Percentiles rank a stretch among this genome's conserved stretches.
phyloP scores from a whole-genome alignment of 371 early-diverging fungal genomes.

The Lichtheimia corymbifera region DNA sequence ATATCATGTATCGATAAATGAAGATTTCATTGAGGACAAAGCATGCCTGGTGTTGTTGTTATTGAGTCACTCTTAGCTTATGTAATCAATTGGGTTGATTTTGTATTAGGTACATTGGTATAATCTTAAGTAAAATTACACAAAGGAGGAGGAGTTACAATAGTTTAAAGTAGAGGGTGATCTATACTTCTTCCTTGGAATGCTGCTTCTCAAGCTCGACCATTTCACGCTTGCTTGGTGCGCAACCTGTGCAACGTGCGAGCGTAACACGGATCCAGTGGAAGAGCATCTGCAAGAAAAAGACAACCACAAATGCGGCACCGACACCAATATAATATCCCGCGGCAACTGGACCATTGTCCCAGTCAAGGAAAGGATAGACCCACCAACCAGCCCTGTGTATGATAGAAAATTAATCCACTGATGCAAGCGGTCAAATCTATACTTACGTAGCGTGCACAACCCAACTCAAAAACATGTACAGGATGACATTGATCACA shows the following conservation, averaged over 20 bases:
- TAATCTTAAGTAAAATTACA: no score
- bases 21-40: not conserved
- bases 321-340: constrained; percentile 47
- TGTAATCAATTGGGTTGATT: no score
- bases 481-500: constrained; percentile 38
- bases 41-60: no score
- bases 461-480: constrained; percentile 55
- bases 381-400: constrained; percentile 42
- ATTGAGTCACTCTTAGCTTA: no score
- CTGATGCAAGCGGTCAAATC: not conserved
- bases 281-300: constrained; percentile 40
- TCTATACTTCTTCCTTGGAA: no score
- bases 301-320: constrained; percentile 35
- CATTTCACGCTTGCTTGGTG: not conserved
- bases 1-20: not conserved
- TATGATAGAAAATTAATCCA: not conserved
- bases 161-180: no score
- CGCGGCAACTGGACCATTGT: constrained; percentile 42
- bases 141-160: no score
- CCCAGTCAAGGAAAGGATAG: constrained; percentile 57
- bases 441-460: constrained; percentile 38
- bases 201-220: no score
- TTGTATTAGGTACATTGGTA: no score
- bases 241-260: constrained; percentile 20
- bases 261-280: constrained; percentile 42